Evolutionary conservation across 768 basidiomycete genomes (phyloP).

Genomic region (Xerocomellus intermedius): DNA sequence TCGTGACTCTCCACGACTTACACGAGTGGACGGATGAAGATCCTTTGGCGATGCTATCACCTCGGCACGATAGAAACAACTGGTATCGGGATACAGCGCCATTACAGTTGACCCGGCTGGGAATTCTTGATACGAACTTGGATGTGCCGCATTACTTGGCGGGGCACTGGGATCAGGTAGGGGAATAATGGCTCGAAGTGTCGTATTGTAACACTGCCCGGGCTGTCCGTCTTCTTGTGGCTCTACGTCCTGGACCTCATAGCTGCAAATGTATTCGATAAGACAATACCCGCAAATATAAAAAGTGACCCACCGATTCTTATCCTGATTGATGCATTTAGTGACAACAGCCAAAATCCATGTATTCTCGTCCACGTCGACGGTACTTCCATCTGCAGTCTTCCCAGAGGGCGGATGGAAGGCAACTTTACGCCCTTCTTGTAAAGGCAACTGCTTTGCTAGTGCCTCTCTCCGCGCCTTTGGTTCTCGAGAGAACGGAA

Average conservation of each 20-base stretch:
- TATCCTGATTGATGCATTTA: slow-evolving; percentile 67
- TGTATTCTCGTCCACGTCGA: slow-evolving; percentile 46
- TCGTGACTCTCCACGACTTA: slow-evolving; percentile 25
- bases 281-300: background rate
- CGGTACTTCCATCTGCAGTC: slow-evolving; percentile 46
- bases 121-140: slow-evolving; percentile 71
- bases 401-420: slow-evolving; percentile 71
- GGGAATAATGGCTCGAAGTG: slow-evolving; percentile 70
- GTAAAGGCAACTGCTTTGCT: slow-evolving; percentile 62
- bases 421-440: slow-evolving; percentile 75
- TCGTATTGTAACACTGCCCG: slow-evolving; percentile 67
- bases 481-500: slow-evolving; percentile 61
- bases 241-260: slow-evolving; percentile 85
- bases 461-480: slow-evolving; percentile 65
- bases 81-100: slow-evolving; percentile 89
- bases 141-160: slow-evolving; percentile 58
- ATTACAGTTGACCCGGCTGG: slow-evolving; percentile 70
- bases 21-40: slow-evolving; percentile 36
- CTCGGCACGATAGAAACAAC: slow-evolving; percentile 87
- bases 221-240: slow-evolving; percentile 79
- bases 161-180: slow-evolving; percentile 70
- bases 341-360: slow-evolving; percentile 84
- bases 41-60: slow-evolving; percentile 68
- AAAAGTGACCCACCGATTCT: slow-evolving; percentile 50
- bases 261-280: slow-evolving; percentile 41